phyloP scores from a whole-genome alignment of 192 early-diverging fungal genomes.

The Coemansia sp. region DNA sequence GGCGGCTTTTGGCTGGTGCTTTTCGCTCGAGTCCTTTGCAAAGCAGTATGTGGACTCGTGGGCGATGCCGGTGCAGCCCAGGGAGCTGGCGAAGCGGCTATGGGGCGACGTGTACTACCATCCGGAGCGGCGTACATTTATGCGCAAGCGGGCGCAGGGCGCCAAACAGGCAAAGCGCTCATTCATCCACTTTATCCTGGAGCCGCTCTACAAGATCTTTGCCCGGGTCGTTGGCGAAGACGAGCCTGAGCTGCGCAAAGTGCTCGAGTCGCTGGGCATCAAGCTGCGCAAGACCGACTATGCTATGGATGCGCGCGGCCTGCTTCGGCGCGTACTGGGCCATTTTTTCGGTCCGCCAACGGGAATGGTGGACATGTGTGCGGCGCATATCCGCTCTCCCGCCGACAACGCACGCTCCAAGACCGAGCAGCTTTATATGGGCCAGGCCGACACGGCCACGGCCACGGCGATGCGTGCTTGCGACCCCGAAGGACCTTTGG shows the following conservation, averaged over 20 bases:
- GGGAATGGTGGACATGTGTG: slow-evolving; percentile 90
- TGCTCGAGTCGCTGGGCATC: slow-evolving; percentile 75
- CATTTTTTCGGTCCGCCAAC: slow-evolving; percentile 87
- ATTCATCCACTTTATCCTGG: slow-evolving; percentile 94
- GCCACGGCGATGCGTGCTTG: slow-evolving; percentile 70
- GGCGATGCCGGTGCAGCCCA: slow-evolving; percentile 49
- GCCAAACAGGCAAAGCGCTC: slow-evolving; percentile 59
- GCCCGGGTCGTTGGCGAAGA: slow-evolving; percentile 56
- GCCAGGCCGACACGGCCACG: slow-evolving; percentile 52
- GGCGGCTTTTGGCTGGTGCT: slow-evolving; percentile 86
- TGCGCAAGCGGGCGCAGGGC: slow-evolving; percentile 56
- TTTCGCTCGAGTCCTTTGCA: slow-evolving; percentile 88
- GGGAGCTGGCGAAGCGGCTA: slow-evolving; percentile 82
- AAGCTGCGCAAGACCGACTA: slow-evolving; percentile 71
- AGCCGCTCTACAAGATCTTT: slow-evolving; percentile 93
- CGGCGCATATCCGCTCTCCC: slow-evolving; percentile 73
- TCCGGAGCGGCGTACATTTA: slow-evolving; percentile 70
- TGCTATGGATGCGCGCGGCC: slow-evolving; percentile 75
- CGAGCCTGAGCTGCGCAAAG: slow-evolving; percentile 58
- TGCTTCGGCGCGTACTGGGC: slow-evolving; percentile 72
- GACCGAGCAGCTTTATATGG: slow-evolving; percentile 57
- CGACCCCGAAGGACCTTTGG: slow-evolving; percentile 85
- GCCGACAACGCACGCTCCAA: slow-evolving; percentile 63
- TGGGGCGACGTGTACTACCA: slow-evolving; percentile 98
- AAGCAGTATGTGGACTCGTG: slow-evolving; percentile 79